phyloP scores from a whole-genome alignment of 2,329 filamentous ascomycete species.

The Nannizzia gypsea region DNA sequence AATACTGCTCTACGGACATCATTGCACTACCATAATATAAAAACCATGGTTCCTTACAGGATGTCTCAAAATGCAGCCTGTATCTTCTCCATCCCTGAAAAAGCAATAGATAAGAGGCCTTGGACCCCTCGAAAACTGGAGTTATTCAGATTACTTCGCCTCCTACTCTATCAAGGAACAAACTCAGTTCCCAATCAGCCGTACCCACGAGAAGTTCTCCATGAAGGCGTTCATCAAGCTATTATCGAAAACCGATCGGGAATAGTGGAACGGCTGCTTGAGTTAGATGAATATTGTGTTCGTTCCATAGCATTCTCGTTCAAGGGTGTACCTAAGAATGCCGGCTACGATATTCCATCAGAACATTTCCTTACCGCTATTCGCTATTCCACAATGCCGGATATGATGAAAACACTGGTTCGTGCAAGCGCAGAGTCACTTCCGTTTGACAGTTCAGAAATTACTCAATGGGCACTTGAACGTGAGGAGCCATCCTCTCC shows the following conservation, averaged over 20 bases:
- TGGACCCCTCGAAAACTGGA: slow-evolving; percentile 22
- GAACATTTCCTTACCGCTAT: slow-evolving; percentile 27
- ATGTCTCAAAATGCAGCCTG: not conserved
- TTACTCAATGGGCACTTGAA: slow-evolving; percentile 25
- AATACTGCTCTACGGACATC: not conserved
- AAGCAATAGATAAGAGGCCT: slow-evolving; percentile 21
- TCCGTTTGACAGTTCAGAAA: slow-evolving; percentile 24
- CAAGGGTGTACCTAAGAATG: not conserved
- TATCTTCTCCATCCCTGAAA: slow-evolving; percentile 18
- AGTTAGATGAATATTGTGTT: slow-evolving; percentile 26
- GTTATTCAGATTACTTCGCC: slow-evolving; percentile 28
- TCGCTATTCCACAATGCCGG: slow-evolving; percentile 17
- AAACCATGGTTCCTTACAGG: not conserved
- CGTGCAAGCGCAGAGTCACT: slow-evolving; percentile 30
- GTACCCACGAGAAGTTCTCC: slow-evolving; percentile 17
- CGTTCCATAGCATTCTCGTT: slow-evolving; percentile 12
- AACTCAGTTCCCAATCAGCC: not conserved
- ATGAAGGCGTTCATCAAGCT: slow-evolving; percentile 32
- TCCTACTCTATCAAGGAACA: slow-evolving; percentile 9
- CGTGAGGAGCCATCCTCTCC: not conserved
- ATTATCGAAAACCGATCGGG: slow-evolving; percentile 23
- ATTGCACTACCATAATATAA: not conserved
- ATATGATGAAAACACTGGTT: slow-evolving; percentile 25
- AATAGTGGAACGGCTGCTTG: slow-evolving; percentile 27
- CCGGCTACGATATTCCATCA: slow-evolving; percentile 21